phyloP scores from a whole-genome alignment of 768 basidiomycete genomes.

The Auricularia auricula-judae region DNA sequence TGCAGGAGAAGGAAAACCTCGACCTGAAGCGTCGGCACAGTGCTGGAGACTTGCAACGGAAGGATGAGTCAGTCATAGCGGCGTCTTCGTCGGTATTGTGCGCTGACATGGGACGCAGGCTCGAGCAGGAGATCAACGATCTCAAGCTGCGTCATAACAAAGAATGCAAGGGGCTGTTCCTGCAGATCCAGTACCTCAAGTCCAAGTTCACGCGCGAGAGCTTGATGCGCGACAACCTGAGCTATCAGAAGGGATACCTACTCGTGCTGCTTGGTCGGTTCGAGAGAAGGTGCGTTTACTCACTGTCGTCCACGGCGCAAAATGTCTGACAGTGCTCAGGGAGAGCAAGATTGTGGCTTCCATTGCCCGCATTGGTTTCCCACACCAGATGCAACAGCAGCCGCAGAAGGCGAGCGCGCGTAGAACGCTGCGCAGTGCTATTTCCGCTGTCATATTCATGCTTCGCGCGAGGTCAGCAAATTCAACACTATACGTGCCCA shows the following conservation, averaged over 20 bases:
- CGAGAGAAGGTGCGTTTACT: constrained; percentile 50
- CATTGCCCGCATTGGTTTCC: constrained; percentile 68
- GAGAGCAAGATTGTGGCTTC: constrained; percentile 64
- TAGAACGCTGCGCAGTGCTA: constrained; percentile 47
- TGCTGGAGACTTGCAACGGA: not conserved
- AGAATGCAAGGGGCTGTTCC: constrained; percentile 83
- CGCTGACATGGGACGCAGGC: not conserved
- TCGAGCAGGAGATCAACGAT: constrained; percentile 36
- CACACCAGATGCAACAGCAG: constrained; percentile 23
- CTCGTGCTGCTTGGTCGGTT: constrained; percentile 55
- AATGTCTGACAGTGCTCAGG: constrained; percentile 22
- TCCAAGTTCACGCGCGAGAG: constrained; percentile 84
- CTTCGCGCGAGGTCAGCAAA: constrained; percentile 46
- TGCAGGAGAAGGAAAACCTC: constrained; percentile 54
- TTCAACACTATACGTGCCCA: not conserved
- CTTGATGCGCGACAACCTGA: constrained; percentile 60
- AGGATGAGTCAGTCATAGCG: not conserved
- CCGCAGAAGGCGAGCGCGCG: constrained; percentile 24
- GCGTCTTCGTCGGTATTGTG: not conserved
- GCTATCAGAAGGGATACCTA: constrained; percentile 84
- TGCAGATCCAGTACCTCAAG: constrained; percentile 87
- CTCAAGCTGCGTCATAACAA: constrained; percentile 62
- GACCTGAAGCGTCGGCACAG: constrained; percentile 16
- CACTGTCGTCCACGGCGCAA: not conserved
- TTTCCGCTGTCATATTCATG: constrained; percentile 51